Evolutionary conservation across 441 rosid species (phyloP).

Genomic region (Jatropha multifida): DNA sequence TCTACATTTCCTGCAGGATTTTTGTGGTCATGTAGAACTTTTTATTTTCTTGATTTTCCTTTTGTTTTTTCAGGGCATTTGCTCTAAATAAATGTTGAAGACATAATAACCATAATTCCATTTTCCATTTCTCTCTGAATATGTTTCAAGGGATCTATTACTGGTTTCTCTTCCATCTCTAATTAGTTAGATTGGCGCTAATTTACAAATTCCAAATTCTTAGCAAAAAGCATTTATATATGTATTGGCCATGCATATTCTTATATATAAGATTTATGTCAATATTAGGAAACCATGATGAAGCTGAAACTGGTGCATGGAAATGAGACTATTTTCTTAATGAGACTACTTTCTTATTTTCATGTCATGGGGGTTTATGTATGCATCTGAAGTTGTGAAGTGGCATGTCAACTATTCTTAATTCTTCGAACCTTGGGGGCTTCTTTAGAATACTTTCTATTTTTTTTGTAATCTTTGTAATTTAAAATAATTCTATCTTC

Average conservation of each 20-base stretch:
- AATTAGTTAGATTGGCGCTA: constrained; percentile 1
- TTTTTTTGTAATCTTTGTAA: not conserved
- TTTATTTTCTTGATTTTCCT: not conserved
- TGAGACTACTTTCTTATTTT: too few species aligned
- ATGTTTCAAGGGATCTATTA: not conserved
- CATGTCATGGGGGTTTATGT: not conserved
- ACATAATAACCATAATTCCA: not conserved
- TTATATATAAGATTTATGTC: not conserved
- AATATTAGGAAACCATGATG: not conserved
- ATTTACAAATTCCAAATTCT: not conserved
- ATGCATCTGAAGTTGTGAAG: not conserved
- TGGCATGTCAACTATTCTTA: not conserved
- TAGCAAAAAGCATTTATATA: not conserved
- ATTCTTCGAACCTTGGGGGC: not conserved
- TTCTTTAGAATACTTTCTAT: not conserved
- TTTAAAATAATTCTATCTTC: too few species aligned
- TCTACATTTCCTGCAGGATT: not conserved
- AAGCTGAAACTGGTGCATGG: not conserved
- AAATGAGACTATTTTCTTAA: not conserved
- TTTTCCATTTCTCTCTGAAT: not conserved
- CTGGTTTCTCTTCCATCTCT: not conserved
- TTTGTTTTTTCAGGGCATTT: not conserved
- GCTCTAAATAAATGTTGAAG: not conserved
- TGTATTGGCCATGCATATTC: not conserved
- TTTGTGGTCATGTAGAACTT: not conserved